Evolutionary conservation across 2,329 filamentous ascomycete genomes (phyloP).

Genomic region (Epichloe coenophiala): DNA sequence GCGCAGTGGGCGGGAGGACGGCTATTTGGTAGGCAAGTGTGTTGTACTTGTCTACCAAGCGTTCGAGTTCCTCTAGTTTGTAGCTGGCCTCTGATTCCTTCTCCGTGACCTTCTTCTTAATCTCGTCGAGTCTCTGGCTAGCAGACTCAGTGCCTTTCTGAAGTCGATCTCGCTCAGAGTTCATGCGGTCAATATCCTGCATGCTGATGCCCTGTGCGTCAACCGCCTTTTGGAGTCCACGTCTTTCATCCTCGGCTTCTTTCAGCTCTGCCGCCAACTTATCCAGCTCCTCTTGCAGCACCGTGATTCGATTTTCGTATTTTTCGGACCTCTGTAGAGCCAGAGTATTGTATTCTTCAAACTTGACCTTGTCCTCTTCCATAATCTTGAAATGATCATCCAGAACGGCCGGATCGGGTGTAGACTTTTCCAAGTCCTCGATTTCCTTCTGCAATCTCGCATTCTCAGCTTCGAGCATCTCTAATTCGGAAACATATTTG

Average conservation of each 20-base stretch:
- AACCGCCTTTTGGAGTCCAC: slow-evolving; percentile 68
- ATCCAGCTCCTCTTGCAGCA: slow-evolving; percentile 76
- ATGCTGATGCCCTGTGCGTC: slow-evolving; percentile 92
- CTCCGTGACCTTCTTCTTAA: slow-evolving; percentile 68
- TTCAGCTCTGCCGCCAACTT: slow-evolving; percentile 63
- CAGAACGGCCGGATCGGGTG: slow-evolving; percentile 67
- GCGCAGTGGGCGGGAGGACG: slow-evolving; percentile 71
- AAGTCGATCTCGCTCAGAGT: slow-evolving; percentile 83
- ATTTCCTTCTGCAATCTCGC: slow-evolving; percentile 71
- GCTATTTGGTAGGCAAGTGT: slow-evolving; percentile 87
- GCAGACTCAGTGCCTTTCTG: slow-evolving; percentile 76
- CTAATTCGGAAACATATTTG: slow-evolving; percentile 71
- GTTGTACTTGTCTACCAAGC: slow-evolving; percentile 82
- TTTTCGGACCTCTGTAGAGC: slow-evolving; percentile 80
- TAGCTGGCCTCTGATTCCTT: slow-evolving; percentile 77
- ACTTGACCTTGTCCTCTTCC: slow-evolving; percentile 88
- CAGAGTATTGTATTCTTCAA: slow-evolving; percentile 82
- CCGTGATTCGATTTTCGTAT: slow-evolving; percentile 65
- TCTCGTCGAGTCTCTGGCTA: slow-evolving; percentile 64
- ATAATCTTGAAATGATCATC: slow-evolving; percentile 87
- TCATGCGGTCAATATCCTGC: slow-evolving; percentile 98
- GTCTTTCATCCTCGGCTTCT: slow-evolving; percentile 71
- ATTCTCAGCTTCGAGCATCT: slow-evolving; percentile 77
- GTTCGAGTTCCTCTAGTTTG: slow-evolving; percentile 86
- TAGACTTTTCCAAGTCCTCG: slow-evolving; percentile 75